Conservation (phyloP, 768 basidiomycete genomes). For the Glaciozyma martinii region DNA sequence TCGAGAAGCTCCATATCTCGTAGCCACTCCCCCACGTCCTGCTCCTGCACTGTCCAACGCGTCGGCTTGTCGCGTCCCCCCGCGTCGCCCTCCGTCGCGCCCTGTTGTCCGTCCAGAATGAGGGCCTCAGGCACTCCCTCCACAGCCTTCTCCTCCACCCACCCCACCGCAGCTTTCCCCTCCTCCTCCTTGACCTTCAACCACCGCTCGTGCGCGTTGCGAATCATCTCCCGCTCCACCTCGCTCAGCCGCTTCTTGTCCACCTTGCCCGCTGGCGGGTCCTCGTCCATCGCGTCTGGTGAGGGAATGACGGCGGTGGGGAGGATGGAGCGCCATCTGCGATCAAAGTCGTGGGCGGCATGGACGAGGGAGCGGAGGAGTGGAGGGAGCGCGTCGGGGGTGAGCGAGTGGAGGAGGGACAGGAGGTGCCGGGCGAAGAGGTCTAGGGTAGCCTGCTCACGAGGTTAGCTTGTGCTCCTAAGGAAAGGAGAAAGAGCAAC, state of each 20-base stretch:
- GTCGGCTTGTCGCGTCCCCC: background rate
- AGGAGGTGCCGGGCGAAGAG: slow-evolving; percentile 21
- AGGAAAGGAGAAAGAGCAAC: background rate
- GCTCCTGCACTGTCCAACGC: slow-evolving; percentile 7
- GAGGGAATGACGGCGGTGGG: background rate
- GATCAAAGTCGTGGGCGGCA: slow-evolving; percentile 17
- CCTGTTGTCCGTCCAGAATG: background rate
- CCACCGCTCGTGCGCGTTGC: slow-evolving; percentile 10
- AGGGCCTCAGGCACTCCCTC: background rate
- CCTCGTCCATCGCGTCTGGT: background rate
- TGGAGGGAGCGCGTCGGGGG: background rate
- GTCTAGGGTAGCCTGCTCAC: slow-evolving; percentile 12
- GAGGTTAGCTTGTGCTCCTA: background rate
- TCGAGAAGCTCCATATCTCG: background rate
- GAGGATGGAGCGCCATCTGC: background rate
- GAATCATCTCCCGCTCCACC: background rate
- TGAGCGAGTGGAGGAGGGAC: background rate
- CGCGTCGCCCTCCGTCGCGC: background rate
- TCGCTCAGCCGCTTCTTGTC: background rate
- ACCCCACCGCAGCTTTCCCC: slow-evolving; percentile 8
- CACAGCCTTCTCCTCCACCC: background rate
- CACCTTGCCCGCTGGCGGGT: background rate
- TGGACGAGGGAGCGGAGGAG: background rate
- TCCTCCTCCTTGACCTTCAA: slow-evolving; percentile 6
- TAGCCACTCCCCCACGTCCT: slow-evolving; percentile 12